Evolutionary conservation across 192 early-diverging fungal genomes (phyloP), one percentile per base, ranked within the genome.

Genomic region (Gigaspora rosea): DNA sequence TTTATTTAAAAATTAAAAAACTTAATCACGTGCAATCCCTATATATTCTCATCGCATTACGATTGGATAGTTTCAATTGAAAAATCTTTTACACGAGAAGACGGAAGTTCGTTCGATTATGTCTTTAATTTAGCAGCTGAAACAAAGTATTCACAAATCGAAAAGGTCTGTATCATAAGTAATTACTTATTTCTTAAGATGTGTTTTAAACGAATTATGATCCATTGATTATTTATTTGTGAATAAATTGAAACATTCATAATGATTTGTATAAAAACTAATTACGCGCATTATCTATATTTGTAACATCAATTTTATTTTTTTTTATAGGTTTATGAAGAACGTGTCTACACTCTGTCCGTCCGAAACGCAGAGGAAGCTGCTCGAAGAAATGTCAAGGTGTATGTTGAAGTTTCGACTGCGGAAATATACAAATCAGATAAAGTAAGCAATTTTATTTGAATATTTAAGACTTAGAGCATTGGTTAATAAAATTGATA

Each of bases 111-210:
- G 48, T 98, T 91, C 84, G 97, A 98, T 84, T 95, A 92, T 79
- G 97, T 98, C 13, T 90, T 98, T 85, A 96, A 98, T 83, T 88
- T 94, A 79, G 97, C 95, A n/a, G 91, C 91, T 20, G 97, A 98
- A 81, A 94, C 91, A 66, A 97, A 97, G 79, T 98, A 96, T 84
- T 94, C 94, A 0, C 95, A 95, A 79, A 82, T 91, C 0, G 86
- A 92, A 16, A 90, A 90, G 72, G 95, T 94, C 48, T 15, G n/a
- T 67, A 49, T 12, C 61, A 22, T 5, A 56, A 18, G 52, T 18
- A 56, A 56, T 18, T 27, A 27, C 27, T 27, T 27, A 27, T 27
- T 27, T 27, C 27, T 27, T 27, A 27, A 27, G 27, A 27, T 27
- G 27, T 27, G 27, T 27, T 27, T 27, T 27, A 27, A 27, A 27